Conservation (phyloP, 2,329 filamentous ascomycete species). For the Cladophialophora immunda region DNA sequence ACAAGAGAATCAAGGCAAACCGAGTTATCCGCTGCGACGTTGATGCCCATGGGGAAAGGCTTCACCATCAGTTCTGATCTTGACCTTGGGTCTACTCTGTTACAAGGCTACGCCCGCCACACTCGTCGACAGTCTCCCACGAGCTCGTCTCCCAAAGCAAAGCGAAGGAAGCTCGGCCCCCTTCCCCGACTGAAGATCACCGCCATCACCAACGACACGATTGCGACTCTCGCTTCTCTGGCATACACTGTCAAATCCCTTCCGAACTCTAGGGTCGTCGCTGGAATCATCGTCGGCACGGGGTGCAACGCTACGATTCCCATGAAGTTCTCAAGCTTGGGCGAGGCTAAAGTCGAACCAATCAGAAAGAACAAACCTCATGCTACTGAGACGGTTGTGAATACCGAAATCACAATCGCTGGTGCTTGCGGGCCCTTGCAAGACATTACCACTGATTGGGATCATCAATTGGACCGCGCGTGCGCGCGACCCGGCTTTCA, state of each 20-base stretch:
- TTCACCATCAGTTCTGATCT: constrained; percentile 65
- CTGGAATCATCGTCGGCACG: constrained; percentile 84
- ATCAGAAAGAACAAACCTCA: constrained; percentile 58
- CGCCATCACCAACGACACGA: constrained; percentile 83
- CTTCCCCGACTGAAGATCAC: constrained; percentile 74
- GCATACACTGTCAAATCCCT: constrained; percentile 73
- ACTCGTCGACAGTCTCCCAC: constrained; percentile 47
- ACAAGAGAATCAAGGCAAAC: constrained; percentile 54
- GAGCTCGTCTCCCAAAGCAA: constrained; percentile 52
- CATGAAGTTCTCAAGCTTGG: constrained; percentile 69
- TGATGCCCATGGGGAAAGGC: constrained; percentile 67
- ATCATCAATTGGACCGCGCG: constrained; percentile 70
- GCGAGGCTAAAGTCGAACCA: constrained; percentile 67
- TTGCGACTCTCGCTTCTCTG: constrained; percentile 80
- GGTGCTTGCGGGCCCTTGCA: constrained; percentile 74
- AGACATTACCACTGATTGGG: constrained; percentile 75
- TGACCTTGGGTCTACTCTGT: constrained; percentile 62
- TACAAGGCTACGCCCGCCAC: constrained; percentile 64
- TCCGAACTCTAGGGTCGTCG: constrained; percentile 71
- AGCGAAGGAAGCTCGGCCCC: constrained; percentile 51
- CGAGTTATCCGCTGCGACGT: constrained; percentile 61
- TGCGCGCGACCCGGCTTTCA: constrained; percentile 79
- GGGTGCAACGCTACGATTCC: constrained; percentile 84
- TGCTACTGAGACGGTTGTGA: constrained; percentile 75
- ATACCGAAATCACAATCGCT: constrained; percentile 85